phyloP scores from a whole-genome alignment of 805 yeast species.

The Ogataea dorogensis region DNA sequence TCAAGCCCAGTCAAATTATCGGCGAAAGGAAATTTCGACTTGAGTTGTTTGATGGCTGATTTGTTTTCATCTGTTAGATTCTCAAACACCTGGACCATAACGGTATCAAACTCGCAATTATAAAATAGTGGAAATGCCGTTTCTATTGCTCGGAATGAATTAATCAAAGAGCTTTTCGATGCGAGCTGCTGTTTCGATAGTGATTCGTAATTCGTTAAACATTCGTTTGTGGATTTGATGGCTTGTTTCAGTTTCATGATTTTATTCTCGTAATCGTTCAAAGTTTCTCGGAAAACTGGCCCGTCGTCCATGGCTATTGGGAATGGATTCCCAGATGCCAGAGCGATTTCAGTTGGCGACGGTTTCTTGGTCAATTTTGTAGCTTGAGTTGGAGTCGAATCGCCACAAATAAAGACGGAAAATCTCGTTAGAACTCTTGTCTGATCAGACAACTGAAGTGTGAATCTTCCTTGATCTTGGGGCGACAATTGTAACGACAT shows the following conservation, averaged over 20 bases:
- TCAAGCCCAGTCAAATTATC: constrained; percentile 18
- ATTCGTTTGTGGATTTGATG: constrained; percentile 18
- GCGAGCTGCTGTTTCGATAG: constrained; percentile 19
- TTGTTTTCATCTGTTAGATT: constrained; percentile 20
- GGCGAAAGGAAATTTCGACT: constrained; percentile 12
- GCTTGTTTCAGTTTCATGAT: constrained; percentile 23
- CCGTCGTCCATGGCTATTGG: constrained; percentile 38
- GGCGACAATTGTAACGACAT: constrained; percentile 4
- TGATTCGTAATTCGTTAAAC: constrained; percentile 20
- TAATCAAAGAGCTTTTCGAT: constrained; percentile 13
- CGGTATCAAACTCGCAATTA: constrained; percentile 16
- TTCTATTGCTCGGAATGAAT: constrained; percentile 13
- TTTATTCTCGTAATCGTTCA: constrained; percentile 28
- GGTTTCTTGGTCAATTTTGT: constrained; percentile 1
- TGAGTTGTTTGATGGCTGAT: constrained; percentile 17
- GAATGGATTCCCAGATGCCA: constrained; percentile 20
- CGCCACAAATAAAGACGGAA: constrained; percentile 4
- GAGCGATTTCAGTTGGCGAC: background rate
- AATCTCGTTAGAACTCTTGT: constrained; percentile 8
- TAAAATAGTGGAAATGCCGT: constrained; percentile 16
- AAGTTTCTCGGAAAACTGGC: constrained; percentile 32
- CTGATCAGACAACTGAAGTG: constrained; percentile 10
- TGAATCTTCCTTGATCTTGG: constrained; percentile 10
- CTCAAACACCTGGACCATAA: constrained; percentile 12
- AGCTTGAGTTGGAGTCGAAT: background rate